These are phyloP conservation scores for Tilletia caries DNA, from an alignment of 1,284 basidiomycete species.

Conservation along the genomic window DNA sequence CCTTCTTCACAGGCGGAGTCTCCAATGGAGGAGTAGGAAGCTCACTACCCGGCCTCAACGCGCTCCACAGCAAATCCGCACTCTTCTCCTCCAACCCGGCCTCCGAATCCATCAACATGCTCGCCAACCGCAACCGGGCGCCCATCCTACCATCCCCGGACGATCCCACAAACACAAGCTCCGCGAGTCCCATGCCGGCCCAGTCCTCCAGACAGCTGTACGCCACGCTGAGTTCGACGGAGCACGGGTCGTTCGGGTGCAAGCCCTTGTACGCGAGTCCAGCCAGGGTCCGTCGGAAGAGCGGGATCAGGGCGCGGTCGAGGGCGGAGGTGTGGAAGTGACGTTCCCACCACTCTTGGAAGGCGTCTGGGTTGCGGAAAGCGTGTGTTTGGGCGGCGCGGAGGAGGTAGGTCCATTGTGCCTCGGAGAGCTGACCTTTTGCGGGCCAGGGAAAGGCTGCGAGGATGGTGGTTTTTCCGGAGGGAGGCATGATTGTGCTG, in stretches of 20 bases:
- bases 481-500: no score
- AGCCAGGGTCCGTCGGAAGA: background rate
- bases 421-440: background rate
- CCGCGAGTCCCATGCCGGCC: background rate
- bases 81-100: background rate
- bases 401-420: background rate
- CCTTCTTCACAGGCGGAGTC: background rate
- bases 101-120: background rate
- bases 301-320: background rate
- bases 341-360: background rate
- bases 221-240: background rate
- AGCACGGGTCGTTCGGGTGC: background rate
- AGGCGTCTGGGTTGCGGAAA: background rate
- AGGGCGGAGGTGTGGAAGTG: background rate
- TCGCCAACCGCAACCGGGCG: background rate
- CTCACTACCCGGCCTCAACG: background rate
- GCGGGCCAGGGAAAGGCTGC: background rate
- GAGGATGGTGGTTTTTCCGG: background rate
- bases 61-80: background rate
- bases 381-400: background rate
- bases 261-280: constrained; percentile 2
- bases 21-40: background rate
- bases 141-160: background rate
- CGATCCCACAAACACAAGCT: background rate
- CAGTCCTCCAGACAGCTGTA: constrained; percentile 7